Evolutionary conservation across 1,139 yeast species (phyloP).

Genomic region (Wickerhamomyces sp.): DNA sequence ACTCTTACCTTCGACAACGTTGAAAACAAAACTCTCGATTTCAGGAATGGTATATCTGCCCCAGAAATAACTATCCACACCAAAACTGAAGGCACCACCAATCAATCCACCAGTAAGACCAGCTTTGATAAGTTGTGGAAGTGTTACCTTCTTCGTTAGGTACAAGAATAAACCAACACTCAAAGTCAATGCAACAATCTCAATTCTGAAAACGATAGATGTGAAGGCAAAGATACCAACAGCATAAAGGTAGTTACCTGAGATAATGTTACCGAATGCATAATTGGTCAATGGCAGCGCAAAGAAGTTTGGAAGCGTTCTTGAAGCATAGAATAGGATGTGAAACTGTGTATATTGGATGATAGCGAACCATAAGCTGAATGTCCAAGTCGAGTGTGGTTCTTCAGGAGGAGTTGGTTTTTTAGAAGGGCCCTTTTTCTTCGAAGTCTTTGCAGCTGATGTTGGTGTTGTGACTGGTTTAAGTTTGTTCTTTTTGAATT

Average conservation of each 20-base stretch:
- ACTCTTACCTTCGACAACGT: constrained; percentile 69
- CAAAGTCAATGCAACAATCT: constrained; percentile 58
- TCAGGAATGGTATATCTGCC: constrained; percentile 57
- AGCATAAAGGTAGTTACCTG: constrained; percentile 46
- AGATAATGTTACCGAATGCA: constrained; percentile 47
- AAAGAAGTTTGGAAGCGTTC: constrained; percentile 83
- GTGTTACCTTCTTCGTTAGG: constrained; percentile 39
- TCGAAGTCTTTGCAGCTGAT: constrained; percentile 10
- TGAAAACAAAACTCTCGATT: constrained; percentile 62
- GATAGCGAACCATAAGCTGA: constrained; percentile 55
- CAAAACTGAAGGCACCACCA: constrained; percentile 47
- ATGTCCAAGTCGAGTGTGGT: constrained; percentile 14
- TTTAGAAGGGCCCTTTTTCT: constrained; percentile 6
- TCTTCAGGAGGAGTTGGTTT: constrained; percentile 8
- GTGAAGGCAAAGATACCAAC: constrained; percentile 55
- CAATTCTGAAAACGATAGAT: constrained; percentile 69
- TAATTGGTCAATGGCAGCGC: constrained; percentile 69
- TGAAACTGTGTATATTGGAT: constrained; percentile 72
- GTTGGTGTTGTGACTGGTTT: constrained; percentile 7
- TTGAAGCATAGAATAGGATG: constrained; percentile 64
- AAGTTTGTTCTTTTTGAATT: constrained; percentile 15
- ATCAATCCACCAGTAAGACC: constrained; percentile 47
- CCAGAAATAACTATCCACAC: constrained; percentile 81
- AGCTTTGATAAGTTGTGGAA: constrained; percentile 33
- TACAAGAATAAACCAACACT: constrained; percentile 38